These are phyloP conservation scores for Inga leiocalycina DNA, from an alignment of 306 rosid genomes.

Conservation along the genomic window DNA sequence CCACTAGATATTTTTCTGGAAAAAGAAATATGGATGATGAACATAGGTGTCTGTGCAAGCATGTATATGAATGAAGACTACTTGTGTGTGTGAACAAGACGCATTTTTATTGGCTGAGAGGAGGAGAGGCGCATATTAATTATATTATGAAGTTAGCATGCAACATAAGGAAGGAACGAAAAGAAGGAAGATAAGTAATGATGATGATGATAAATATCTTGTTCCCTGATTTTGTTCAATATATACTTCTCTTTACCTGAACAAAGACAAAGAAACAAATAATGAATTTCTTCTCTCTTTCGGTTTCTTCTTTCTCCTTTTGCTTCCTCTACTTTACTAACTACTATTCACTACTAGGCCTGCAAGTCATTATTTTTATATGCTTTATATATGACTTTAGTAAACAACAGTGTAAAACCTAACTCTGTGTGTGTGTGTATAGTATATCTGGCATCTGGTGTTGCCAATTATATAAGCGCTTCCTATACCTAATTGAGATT, in stretches of 20 bases:
- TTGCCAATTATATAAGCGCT: too few species aligned
- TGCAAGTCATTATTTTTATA: background rate
- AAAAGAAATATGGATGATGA: background rate
- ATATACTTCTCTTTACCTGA: background rate
- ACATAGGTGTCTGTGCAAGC: slow-evolving; percentile 47
- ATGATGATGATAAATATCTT: slow-evolving; percentile 42
- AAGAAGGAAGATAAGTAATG: slow-evolving; percentile 28
- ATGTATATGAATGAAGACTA: background rate
- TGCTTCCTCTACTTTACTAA: background rate
- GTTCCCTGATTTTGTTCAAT: slow-evolving; percentile 43
- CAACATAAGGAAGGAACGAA: slow-evolving; percentile 44
- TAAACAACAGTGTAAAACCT: background rate
- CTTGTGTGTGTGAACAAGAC: slow-evolving; percentile 50
- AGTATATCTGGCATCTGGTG: too few species aligned
- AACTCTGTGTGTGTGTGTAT: too few species aligned
- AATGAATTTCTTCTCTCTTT: background rate
- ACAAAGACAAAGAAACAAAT: background rate
- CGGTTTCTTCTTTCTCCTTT: background rate
- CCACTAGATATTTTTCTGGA: slow-evolving; percentile 38
- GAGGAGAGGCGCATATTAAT: slow-evolving; percentile 45
- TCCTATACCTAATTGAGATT: too few species aligned
- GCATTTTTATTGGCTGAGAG: slow-evolving; percentile 41
- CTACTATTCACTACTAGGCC: slow-evolving; percentile 13
- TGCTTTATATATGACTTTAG: background rate
- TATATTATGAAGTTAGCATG: slow-evolving; percentile 56